Evolutionary conservation across 352 stramenopile genomes (phyloP).

Genomic region (Discostella stelligera): DNA sequence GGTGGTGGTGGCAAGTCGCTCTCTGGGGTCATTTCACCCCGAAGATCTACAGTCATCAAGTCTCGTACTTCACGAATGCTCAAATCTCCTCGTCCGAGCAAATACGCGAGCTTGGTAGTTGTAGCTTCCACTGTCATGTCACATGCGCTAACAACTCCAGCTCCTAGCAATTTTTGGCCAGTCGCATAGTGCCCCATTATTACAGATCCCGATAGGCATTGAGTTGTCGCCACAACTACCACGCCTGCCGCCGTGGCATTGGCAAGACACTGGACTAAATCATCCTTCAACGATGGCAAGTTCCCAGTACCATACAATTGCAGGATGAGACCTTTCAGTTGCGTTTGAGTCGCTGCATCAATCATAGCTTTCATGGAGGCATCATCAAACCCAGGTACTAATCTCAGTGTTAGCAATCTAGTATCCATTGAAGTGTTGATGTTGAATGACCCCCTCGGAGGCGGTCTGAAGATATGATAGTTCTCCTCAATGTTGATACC

Average conservation of each 20-base stretch:
- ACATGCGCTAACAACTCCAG: conserved; percentile 91
- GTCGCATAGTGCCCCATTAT: conserved; percentile 88
- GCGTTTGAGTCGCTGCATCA: conserved; percentile 49
- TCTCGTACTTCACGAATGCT: conserved; percentile 49
- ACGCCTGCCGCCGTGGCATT: conserved; percentile 85
- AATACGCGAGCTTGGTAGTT: conserved; percentile 91
- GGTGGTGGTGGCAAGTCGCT: conserved; percentile 48
- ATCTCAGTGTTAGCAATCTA: conserved; percentile 88
- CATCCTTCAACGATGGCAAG: conserved; percentile 85
- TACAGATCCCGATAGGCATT: conserved; percentile 91
- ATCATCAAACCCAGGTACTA: conserved; percentile 83
- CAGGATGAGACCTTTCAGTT: conserved; percentile 84
- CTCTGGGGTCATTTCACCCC: conserved; percentile 45
- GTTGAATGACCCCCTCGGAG: conserved; percentile 85
- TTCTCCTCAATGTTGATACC: conserved; percentile 90
- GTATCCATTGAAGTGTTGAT: conserved; percentile 89
- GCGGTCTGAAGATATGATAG: conserved; percentile 87
- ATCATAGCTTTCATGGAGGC: conserved; percentile 63
- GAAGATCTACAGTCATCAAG: conserved; percentile 54
- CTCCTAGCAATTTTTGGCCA: conserved; percentile 84
- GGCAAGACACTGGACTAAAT: conserved; percentile 86
- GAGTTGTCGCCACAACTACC: conserved; percentile 90
- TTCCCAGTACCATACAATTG: conserved; percentile 95
- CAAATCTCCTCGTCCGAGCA: conserved; percentile 83
- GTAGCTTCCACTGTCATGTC: conserved; percentile 95